Base-by-base conservation (phyloP, 139 green algal genomes). In the Diplosphaera chodatii region DNA sequence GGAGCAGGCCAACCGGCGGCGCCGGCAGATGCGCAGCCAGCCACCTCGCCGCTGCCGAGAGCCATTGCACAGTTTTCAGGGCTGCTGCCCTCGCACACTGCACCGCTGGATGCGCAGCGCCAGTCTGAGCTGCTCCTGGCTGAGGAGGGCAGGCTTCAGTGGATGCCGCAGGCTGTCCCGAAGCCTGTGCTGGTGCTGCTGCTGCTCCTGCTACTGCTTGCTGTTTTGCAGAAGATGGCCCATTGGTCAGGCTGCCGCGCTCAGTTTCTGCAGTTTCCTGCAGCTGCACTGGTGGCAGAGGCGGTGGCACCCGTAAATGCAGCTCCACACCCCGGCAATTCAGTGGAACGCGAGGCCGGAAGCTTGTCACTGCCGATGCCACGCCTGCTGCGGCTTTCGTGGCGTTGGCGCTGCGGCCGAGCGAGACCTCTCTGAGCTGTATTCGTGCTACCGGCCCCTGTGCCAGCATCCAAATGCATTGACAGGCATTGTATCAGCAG, bases 371-470 rank as follows among this genome's bases (percentile, higher is more conserved):
- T 56, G 63, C 64, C 0, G 41, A 33, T 16, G 63, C 63, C 2
- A 76, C 40, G 15, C 68, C 68, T 2, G 41, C 31, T 4, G 48
- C 55, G n/a, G 31, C n/a, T 27, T 76, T 76, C n/a, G 4, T 70
- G 29, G 71, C 64, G 5, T 29, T 71, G 29, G 41, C 34, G 15
- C 63, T 70, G 28, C 55, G 37, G 25, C 66, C 66, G 30, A 78
- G 20, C 20, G 73, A 73, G 5, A 78, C 21, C 34, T 73, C 66
- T 25, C 16, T 40, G 29, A 78, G 41, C 25, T 21, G 25, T 34
- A 78, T 34, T 23, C 32, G 18, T 3, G 73, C 67, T 29, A 78
- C 21, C 2, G 73, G 66, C 1, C 73, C 73, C 73, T 73, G 73
- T 28, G 29, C 30, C 31, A 37, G 21, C n/a, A 34, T 4, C n/a